Conservation (phyloP, 1,139 yeast genomes). For the Saccharomycopsis hybrid region DNA sequence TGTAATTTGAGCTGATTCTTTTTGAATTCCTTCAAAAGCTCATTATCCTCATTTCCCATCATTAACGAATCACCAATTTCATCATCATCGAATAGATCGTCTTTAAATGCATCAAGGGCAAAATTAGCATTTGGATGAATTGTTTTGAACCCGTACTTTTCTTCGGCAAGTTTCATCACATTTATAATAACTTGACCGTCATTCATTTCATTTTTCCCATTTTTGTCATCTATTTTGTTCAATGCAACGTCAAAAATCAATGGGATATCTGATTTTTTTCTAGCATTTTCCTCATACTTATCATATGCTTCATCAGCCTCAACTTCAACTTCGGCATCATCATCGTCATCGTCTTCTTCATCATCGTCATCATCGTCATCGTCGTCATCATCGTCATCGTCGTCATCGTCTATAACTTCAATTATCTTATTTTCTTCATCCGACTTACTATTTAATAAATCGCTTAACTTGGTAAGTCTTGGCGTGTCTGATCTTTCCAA, state of each 20-base stretch:
- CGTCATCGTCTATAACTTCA: slow-evolving; percentile 11
- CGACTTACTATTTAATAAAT: slow-evolving; percentile 10
- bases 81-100: slow-evolving; percentile 56
- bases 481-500: background rate
- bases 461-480: slow-evolving; percentile 3
- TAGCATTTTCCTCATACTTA: slow-evolving; percentile 9
- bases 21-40: slow-evolving; percentile 19
- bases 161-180: slow-evolving; percentile 74
- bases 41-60: too few species aligned
- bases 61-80: slow-evolving; percentile 27
- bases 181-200: slow-evolving; percentile 66
- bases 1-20: slow-evolving; percentile 23
- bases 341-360: slow-evolving; percentile 17
- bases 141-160: slow-evolving; percentile 74
- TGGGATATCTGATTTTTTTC: slow-evolving; percentile 17
- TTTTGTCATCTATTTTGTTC: slow-evolving; percentile 6
- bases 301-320: slow-evolving; percentile 17
- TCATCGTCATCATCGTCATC: slow-evolving; percentile 18
- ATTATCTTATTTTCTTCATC: slow-evolving; percentile 5
- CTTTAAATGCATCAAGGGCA: slow-evolving; percentile 49
- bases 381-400: slow-evolving; percentile 10
- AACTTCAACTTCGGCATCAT: slow-evolving; percentile 15
- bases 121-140: slow-evolving; percentile 61
- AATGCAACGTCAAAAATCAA: slow-evolving; percentile 18
- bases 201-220: slow-evolving; percentile 4